Evolutionary conservation across 2,329 filamentous ascomycete species (phyloP).

Genomic region (Ophiosphaerella narmari): DNA sequence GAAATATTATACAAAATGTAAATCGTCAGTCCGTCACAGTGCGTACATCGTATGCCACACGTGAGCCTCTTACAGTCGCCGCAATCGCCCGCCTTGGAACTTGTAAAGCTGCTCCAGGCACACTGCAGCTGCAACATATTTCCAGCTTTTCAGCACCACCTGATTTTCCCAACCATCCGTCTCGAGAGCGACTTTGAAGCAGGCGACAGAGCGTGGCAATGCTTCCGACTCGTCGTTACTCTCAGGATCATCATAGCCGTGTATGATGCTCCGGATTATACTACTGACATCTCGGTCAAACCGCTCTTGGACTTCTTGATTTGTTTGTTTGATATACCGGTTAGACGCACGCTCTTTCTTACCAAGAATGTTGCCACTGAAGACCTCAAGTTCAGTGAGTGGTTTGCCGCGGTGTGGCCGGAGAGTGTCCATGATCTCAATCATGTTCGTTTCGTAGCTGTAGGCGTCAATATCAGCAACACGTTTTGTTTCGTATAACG

Average conservation of each 20-base stretch:
- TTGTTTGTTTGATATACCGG: slow-evolving; percentile 35
- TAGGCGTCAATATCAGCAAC: background rate
- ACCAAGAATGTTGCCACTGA: slow-evolving; percentile 62
- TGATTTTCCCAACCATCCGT: slow-evolving; percentile 33
- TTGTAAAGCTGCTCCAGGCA: slow-evolving; percentile 56
- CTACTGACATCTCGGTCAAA: slow-evolving; percentile 51
- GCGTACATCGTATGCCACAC: too few species aligned
- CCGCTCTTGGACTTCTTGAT: slow-evolving; percentile 45
- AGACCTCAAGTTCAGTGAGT: slow-evolving; percentile 51
- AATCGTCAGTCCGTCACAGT: too few species aligned
- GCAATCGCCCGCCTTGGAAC: slow-evolving; percentile 15
- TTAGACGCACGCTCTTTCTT: slow-evolving; percentile 49
- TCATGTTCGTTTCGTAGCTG: slow-evolving; percentile 59
- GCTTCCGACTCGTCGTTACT: slow-evolving; percentile 42
- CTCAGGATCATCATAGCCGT: slow-evolving; percentile 41
- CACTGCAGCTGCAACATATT: slow-evolving; percentile 57
- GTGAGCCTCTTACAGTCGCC: slow-evolving; percentile 16
- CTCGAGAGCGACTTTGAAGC: slow-evolving; percentile 51
- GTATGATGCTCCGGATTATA: slow-evolving; percentile 51
- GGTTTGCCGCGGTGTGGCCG: slow-evolving; percentile 32
- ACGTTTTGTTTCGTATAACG: background rate
- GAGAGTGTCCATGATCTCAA: slow-evolving; percentile 52
- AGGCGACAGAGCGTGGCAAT: slow-evolving; percentile 57
- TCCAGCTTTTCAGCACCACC: slow-evolving; percentile 54
- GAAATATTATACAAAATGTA: too few species aligned